Evolutionary conservation across 148 eudicot species (phyloP).

Genomic region (Camellia lanceoleosa): DNA sequence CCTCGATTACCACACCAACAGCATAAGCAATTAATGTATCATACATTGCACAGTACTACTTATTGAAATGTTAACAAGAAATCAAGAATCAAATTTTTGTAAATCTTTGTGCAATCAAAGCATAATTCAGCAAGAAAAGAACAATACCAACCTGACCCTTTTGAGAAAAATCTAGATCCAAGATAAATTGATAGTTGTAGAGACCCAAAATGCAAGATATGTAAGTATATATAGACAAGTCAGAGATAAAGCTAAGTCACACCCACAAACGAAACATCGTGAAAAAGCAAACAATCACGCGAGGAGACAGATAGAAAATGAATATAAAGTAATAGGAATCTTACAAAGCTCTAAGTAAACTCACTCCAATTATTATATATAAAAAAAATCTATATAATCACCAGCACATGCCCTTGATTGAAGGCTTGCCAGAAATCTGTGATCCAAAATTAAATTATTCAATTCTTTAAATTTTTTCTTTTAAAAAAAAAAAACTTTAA

Average conservation of each 20-base stretch:
- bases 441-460: conserved; percentile 14
- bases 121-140: conserved; percentile 2
- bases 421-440: background rate
- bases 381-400: background rate
- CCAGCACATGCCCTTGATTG: conserved; percentile 9
- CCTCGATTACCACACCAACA: background rate
- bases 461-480: no score
- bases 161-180: conserved; percentile 31
- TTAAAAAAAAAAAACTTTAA: background rate
- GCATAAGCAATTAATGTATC: background rate
- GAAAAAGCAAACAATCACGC: conserved; percentile 16
- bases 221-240: background rate
- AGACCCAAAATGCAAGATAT: conserved; percentile 13
- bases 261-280: conserved; percentile 13
- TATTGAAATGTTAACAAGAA: background rate
- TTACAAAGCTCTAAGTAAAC: background rate
- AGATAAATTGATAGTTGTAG: conserved; percentile 14
- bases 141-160: conserved; percentile 20
- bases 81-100: background rate
- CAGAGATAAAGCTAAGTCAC: background rate
- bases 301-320: conserved; percentile 16
- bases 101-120: background rate
- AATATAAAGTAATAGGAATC: conserved; percentile 20
- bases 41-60: background rate
- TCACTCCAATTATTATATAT: background rate